Evolutionary conservation across 306 rosid genomes (phyloP).

Genomic region (Quercus berberidifolia): DNA sequence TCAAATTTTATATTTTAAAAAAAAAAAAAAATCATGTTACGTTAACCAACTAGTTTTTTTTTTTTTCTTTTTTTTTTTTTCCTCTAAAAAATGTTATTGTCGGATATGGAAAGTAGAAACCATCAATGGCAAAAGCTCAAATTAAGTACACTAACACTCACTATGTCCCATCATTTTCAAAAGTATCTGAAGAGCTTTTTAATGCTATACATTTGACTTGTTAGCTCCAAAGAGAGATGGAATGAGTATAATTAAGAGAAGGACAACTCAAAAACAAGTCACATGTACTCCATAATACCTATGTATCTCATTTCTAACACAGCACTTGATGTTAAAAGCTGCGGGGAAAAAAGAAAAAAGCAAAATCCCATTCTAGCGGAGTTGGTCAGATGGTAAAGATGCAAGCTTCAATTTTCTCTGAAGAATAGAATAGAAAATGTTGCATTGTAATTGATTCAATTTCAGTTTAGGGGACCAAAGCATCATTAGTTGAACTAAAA

Average conservation of each 20-base stretch:
- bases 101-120: no score
- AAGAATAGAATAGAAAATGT: background rate
- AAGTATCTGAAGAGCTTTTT: background rate
- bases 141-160: no score
- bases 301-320: background rate
- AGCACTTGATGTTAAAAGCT: background rate
- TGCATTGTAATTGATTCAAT: background rate
- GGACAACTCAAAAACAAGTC: background rate
- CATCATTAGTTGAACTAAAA: background rate
- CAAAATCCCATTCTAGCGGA: background rate
- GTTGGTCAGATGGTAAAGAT: constrained; percentile 1
- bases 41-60: no score
- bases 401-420: background rate
- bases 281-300: background rate
- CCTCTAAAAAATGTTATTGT: no score
- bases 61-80: no score
- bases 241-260: background rate
- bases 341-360: background rate
- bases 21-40: no score
- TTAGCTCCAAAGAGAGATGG: background rate
- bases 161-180: background rate
- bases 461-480: constrained; percentile 1
- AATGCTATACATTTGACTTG: background rate
- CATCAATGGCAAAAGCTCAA: no score
- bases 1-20: no score